Base-by-base conservation (phyloP, 345 rosid genomes). In the Camelina hispida region DNA sequence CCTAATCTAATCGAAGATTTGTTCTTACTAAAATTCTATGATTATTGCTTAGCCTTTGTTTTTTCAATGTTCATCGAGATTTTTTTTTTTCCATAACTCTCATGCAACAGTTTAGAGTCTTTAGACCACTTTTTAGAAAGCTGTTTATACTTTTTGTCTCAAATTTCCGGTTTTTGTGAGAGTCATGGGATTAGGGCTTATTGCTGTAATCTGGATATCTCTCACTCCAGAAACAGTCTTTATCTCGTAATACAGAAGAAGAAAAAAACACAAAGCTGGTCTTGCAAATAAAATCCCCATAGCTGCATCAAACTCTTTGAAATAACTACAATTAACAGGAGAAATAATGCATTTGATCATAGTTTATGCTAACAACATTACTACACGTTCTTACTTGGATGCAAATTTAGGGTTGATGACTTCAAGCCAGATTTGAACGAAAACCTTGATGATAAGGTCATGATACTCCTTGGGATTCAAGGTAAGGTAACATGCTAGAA, bases 401-500 rank as follows among this genome's bases (percentile, higher is more conserved):
- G 16, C 72, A 74, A 57, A 53, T 25, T 20, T 51, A 28, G 66
- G 18, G 54, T 58, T 66, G 32, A 34, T 22, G 53, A 52, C 32
- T 60, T 78, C 63, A 70, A 79, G 40, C 93, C 98, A 93, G 56
- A 88, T 85, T 82, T 88, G 91, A 84, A 91, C 85, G 37, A 93
- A 93, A 0, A 88, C 98, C 72, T 82, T 79, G 79, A 89, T 72
- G 56, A 93, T 93, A 23, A 85, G 78, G 54, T 82, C 81, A 79
- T 89, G 98, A 62, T 87, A 86, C 61, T 89, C 83, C 28, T 72
- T 79, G 1, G 87, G 81, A 85, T 93, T 93, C 57, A 93, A 74
- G 2, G 88, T 79, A 51, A 93, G 86, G 75, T 87, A 93, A 64
- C 92, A 88, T 12, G 92, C 91, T 53, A 93, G 93, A 51, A 93